A percentile compares a stretch with the other conserved stretches of the same genome.
Evolutionary conservation across 306 rosid genomes (phyloP).

Genomic region (Arachis stenosperma): DNA sequence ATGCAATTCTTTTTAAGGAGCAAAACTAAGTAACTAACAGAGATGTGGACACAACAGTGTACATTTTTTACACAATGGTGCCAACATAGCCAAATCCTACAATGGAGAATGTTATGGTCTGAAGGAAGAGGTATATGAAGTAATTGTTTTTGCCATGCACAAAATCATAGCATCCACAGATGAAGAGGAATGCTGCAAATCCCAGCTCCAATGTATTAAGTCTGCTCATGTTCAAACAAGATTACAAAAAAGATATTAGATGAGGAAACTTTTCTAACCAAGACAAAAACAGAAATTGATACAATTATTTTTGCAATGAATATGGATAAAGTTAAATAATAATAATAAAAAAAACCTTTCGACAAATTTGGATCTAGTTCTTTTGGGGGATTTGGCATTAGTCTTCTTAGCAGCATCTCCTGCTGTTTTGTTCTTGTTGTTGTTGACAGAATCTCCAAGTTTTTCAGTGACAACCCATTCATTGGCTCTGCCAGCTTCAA

Average conservation of each 20-base stretch:
- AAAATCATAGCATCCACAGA: slow-evolving; percentile 95
- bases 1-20: slow-evolving; percentile 40
- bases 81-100: slow-evolving; percentile 94
- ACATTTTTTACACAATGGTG: slow-evolving; percentile 82
- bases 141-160: slow-evolving; percentile 92
- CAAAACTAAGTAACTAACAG: slow-evolving; percentile 36
- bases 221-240: slow-evolving; percentile 50
- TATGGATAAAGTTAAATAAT: neutral
- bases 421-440: slow-evolving; percentile 72
- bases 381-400: slow-evolving; percentile 54
- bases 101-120: slow-evolving; percentile 77
- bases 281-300: neutral
- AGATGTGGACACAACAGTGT: slow-evolving; percentile 44
- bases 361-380: slow-evolving; percentile 61
- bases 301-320: neutral
- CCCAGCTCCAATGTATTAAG: slow-evolving; percentile 85
- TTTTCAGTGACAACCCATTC: slow-evolving; percentile 99
- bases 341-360: slow-evolving; percentile 58
- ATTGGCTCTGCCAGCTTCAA: slow-evolving; percentile 84
- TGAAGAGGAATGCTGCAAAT: slow-evolving; percentile 83
- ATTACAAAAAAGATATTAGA: neutral
- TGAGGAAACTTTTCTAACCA: neutral
- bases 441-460: slow-evolving; percentile 80
- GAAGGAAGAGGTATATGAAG: slow-evolving; percentile 93
- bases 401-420: slow-evolving; percentile 72